A percentile compares a stretch with the other conserved stretches of the same genome.
phyloP scores from a whole-genome alignment of 148 eudicot species.

The Chenopodium quinoa region DNA sequence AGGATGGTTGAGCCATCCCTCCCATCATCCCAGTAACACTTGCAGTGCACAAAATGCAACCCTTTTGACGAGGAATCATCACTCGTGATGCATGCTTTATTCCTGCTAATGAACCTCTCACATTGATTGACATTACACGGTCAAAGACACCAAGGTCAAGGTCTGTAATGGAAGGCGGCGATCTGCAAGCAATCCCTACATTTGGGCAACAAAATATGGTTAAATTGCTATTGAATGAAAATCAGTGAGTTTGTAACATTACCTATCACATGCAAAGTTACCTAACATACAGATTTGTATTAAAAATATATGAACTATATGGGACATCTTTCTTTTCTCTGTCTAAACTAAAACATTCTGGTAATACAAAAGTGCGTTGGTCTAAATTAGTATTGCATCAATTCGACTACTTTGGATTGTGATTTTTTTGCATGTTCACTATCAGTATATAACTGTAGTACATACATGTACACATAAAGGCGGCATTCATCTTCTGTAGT shows the following conservation, averaged over 20 bases:
- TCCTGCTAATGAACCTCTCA: conserved; percentile 67
- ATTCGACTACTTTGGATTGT: neutral
- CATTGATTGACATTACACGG: conserved; percentile 62
- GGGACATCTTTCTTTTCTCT: neutral
- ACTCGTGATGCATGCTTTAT: conserved; percentile 76
- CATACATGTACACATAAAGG: neutral
- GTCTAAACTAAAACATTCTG: neutral
- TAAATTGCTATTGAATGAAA: neutral
- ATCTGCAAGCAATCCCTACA: conserved; percentile 55
- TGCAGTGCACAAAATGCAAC: conserved; percentile 67
- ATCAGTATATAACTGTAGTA: neutral
- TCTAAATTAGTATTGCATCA: neutral
- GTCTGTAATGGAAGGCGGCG: conserved; percentile 52
- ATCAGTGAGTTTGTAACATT: neutral
- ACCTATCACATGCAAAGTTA: neutral
- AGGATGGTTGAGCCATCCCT: conserved; percentile 71
- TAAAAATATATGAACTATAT: neutral
- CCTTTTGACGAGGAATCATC: conserved; percentile 59
- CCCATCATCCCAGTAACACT: conserved; percentile 73
- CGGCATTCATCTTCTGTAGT: neutral
- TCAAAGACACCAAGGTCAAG: conserved; percentile 59
- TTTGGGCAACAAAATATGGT: neutral
- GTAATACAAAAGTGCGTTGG: neutral
- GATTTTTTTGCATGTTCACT: neutral
- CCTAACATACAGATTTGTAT: neutral